These are phyloP conservation scores for Fusarium bulbicola DNA, from an alignment of 2,329 filamentous ascomycete species.

Conservation along the genomic window DNA sequence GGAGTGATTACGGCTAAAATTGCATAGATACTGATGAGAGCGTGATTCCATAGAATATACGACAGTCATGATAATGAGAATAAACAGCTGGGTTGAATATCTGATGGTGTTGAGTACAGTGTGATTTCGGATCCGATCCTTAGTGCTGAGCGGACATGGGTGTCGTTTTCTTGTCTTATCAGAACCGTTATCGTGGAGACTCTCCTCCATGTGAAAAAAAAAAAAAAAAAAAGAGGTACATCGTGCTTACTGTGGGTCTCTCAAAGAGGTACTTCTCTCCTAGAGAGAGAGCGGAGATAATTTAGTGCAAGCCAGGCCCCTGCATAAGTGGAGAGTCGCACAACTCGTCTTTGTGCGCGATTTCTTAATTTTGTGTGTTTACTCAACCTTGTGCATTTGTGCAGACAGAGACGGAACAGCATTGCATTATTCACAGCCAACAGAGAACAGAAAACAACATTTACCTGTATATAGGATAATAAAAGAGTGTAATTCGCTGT, in stretches of 20 bases:
- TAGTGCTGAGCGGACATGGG: neutral
- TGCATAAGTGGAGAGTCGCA: neutral
- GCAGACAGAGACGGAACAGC: neutral
- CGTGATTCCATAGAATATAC: neutral
- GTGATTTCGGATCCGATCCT: neutral
- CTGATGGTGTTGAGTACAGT: neutral
- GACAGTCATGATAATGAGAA: neutral
- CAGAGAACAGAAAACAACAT: neutral
- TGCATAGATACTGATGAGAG: neutral
- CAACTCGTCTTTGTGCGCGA: constrained; percentile 2
- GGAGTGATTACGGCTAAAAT: constrained; percentile 5
- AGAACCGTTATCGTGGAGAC: neutral
- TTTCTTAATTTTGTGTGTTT: constrained; percentile 6
- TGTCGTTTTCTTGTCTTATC: neutral
- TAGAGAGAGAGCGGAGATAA: neutral
- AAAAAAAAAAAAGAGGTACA: too few relatives aligned
- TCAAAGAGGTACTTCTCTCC: neutral
- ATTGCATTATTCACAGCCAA: neutral
- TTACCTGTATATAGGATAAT: neutral
- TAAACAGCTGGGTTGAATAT: neutral
- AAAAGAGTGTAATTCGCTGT: neutral
- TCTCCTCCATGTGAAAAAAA: neutral
- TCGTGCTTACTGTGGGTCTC: neutral
- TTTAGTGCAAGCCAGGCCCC: neutral
- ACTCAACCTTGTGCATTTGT: neutral